Percentiles rank a stretch among this genome's conserved stretches.
These are phyloP conservation scores for Saussurea involucrata DNA, from an alignment of 129 eudicot species.

Conservation along the genomic window DNA sequence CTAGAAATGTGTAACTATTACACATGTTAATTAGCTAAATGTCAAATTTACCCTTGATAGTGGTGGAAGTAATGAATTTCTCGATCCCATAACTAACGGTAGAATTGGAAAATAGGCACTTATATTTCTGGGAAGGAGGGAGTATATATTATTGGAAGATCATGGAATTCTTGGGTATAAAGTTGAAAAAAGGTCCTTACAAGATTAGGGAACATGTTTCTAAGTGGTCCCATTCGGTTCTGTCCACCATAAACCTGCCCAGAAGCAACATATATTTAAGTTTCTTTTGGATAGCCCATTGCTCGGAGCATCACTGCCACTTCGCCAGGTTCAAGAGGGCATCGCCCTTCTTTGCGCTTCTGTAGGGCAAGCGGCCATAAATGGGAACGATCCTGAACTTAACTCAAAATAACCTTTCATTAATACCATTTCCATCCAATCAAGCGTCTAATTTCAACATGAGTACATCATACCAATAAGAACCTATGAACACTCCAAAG, in stretches of 20 bases:
- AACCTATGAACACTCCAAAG: neutral
- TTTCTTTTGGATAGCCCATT: slow-evolving; percentile 97
- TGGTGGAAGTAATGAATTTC: no score
- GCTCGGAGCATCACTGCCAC: slow-evolving; percentile 96
- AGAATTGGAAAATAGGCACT: no score
- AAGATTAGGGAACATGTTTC: slow-evolving; percentile 98
- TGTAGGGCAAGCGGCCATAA: slow-evolving; percentile 90
- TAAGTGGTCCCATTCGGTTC: slow-evolving; percentile 95
- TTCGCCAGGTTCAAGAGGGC: slow-evolving; percentile 98
- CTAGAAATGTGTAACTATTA: no score
- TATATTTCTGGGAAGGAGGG: no score
- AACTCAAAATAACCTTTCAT: slow-evolving; percentile 8
- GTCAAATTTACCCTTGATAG: no score
- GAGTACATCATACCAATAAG: slow-evolving; percentile 2
- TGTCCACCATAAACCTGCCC: slow-evolving; percentile 99
- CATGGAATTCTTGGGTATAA: neutral
- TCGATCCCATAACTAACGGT: no score
- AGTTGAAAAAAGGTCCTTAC: slow-evolving; percentile 37
- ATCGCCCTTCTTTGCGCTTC: slow-evolving; percentile 95
- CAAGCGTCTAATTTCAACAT: neutral
- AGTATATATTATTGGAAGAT: no score
- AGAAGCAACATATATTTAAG: slow-evolving; percentile 95
- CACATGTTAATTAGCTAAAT: no score
- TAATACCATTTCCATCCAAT: neutral
- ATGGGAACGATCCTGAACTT: slow-evolving; percentile 91